phyloP scores from a whole-genome alignment of 495 filamentous ascomycete species.

The Beverwykella pulmonaria region DNA sequence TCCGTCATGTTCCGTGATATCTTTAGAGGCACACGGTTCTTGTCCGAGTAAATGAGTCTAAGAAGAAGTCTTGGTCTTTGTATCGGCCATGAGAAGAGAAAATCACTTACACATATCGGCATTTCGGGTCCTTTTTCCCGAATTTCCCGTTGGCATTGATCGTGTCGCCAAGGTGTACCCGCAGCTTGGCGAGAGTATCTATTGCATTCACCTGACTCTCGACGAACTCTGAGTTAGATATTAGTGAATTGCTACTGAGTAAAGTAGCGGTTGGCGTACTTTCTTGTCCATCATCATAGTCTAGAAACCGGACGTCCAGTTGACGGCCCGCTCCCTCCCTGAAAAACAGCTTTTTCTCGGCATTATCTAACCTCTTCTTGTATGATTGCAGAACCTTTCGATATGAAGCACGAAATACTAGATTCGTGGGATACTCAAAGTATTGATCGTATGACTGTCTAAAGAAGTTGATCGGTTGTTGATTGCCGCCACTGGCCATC shows the following conservation, averaged over 20 bases:
- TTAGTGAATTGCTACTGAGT: neutral
- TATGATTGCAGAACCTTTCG: constrained; percentile 13
- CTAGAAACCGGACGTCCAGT: constrained; percentile 10
- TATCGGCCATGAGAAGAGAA: neutral
- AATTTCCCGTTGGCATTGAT: neutral
- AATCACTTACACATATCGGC: constrained; percentile 26
- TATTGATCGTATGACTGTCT: constrained; percentile 1
- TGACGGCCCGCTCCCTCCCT: constrained; percentile 3
- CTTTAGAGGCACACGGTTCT: constrained; percentile 22
- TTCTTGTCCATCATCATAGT: neutral
- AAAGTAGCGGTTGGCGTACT: neutral
- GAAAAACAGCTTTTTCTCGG: neutral
- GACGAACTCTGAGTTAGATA: neutral
- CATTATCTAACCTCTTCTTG: constrained; percentile 6
- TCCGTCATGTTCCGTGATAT: constrained; percentile 42
- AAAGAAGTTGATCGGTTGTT: constrained; percentile 7
- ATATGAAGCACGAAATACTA: constrained; percentile 13
- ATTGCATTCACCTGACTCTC: neutral
- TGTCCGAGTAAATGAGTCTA: constrained; percentile 16
- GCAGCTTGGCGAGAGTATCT: neutral
- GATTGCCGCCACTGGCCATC: neutral
- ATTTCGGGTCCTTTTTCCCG: constrained; percentile 28
- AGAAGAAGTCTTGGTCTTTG: neutral
- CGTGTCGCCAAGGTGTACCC: constrained; percentile 1
- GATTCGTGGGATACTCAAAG: constrained; percentile 5